Conservation (phyloP, 495 filamentous ascomycete genomes). For the Elasticomyces elasticus region DNA sequence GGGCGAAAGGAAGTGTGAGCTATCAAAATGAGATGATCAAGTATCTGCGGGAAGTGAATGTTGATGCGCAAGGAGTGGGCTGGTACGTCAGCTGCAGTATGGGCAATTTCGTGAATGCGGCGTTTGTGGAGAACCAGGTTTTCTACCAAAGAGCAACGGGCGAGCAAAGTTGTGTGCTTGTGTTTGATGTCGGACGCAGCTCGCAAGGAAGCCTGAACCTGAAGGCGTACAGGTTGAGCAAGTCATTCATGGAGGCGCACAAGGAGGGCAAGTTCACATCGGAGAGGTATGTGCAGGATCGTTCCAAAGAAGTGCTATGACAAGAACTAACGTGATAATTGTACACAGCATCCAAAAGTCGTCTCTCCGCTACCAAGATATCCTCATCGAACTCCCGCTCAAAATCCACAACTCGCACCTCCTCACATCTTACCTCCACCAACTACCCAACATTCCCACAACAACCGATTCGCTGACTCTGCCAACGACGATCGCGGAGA, state of each 20-base stretch:
- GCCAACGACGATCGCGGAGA: slow-evolving; percentile 65
- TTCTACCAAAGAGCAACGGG: slow-evolving; percentile 92
- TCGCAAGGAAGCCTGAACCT: slow-evolving; percentile 83
- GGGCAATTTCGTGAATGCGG: slow-evolving; percentile 92
- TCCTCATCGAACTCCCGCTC: slow-evolving; percentile 84
- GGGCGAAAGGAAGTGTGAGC: slow-evolving; percentile 74
- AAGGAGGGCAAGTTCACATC: slow-evolving; percentile 96
- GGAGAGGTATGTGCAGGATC: slow-evolving; percentile 58
- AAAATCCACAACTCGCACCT: slow-evolving; percentile 94
- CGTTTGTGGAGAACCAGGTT: slow-evolving; percentile 96
- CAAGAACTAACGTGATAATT: background rate
- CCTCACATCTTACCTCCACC: slow-evolving; percentile 87
- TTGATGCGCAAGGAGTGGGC: slow-evolving; percentile 94
- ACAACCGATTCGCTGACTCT: slow-evolving; percentile 44
- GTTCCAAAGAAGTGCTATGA: background rate
- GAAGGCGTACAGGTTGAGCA: slow-evolving; percentile 80
- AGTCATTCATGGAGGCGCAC: slow-evolving; percentile 80
- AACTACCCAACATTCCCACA: slow-evolving; percentile 56
- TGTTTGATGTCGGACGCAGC: slow-evolving; percentile 90
- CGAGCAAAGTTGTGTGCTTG: slow-evolving; percentile 83
- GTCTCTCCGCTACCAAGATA: slow-evolving; percentile 85
- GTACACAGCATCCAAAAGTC: slow-evolving; percentile 70
- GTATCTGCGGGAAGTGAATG: slow-evolving; percentile 90
- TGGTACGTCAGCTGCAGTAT: slow-evolving; percentile 99
- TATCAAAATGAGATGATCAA: slow-evolving; percentile 98